A percentile compares a stretch with the other conserved stretches of the same genome.
Conservation (phyloP, 2,329 filamentous ascomycete species). For the Berkeleyomyces basicola region DNA sequence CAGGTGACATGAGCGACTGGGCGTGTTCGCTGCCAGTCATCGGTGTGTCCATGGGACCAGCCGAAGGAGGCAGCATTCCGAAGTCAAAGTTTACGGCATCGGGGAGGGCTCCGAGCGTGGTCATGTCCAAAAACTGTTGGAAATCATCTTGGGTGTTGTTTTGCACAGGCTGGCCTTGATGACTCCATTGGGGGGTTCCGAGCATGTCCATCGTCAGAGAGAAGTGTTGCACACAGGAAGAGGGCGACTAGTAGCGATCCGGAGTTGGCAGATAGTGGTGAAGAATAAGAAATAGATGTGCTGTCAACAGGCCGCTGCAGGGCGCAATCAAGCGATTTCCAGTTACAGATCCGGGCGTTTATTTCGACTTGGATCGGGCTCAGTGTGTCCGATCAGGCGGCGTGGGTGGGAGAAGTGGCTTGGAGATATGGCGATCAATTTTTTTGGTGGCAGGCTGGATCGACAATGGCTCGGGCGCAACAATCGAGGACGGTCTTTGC, state of each 20-base stretch:
- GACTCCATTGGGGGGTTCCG: conserved; percentile 29
- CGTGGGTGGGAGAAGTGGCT: background rate
- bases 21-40: conserved; percentile 31
- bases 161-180: conserved; percentile 37
- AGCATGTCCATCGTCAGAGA: conserved; percentile 11
- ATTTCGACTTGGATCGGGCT: too few species aligned
- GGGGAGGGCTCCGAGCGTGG: conserved; percentile 33
- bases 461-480: background rate
- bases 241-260: background rate
- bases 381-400: background rate
- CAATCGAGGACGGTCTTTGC: background rate
- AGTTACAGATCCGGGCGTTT: too few species aligned
- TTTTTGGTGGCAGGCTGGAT: background rate
- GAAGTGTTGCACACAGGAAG: background rate
- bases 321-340: too few species aligned
- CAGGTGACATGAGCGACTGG: conserved; percentile 20
- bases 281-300: background rate
- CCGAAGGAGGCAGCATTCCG: conserved; percentile 19
- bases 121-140: conserved; percentile 47
- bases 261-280: background rate
- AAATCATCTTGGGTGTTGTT: conserved; percentile 41
- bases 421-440: background rate
- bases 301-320: too few species aligned
- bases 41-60: conserved; percentile 31
- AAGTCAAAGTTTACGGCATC: conserved; percentile 45